Conservation (phyloP, 345 rosid species). For the Brassica cretica region DNA sequence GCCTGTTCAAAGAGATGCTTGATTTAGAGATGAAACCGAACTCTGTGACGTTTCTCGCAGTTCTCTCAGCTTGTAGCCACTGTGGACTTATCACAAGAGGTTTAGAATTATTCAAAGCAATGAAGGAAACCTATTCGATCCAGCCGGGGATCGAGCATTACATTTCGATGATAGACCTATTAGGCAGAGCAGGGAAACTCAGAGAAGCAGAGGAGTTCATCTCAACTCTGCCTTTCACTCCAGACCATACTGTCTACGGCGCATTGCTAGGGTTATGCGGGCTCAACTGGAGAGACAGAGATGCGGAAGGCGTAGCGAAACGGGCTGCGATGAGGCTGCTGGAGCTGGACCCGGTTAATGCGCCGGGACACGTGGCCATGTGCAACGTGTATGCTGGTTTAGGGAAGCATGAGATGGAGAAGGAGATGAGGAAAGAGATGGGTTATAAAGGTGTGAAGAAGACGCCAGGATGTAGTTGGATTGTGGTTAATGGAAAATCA, state of each 20-base stretch:
- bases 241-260: slow-evolving; percentile 61
- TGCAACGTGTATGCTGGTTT: slow-evolving; percentile 65
- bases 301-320: slow-evolving; percentile 42
- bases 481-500: slow-evolving; percentile 53
- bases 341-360: slow-evolving; percentile 64
- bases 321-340: slow-evolving; percentile 53
- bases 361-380: slow-evolving; percentile 64
- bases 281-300: slow-evolving; percentile 40
- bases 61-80: slow-evolving; percentile 63
- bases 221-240: slow-evolving; percentile 55
- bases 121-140: slow-evolving; percentile 51
- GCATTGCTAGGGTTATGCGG: slow-evolving; percentile 67
- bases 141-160: slow-evolving; percentile 64
- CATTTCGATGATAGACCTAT: slow-evolving; percentile 67
- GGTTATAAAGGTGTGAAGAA: slow-evolving; percentile 73
- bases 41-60: slow-evolving; percentile 54
- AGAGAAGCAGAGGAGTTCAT: slow-evolving; percentile 67
- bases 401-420: slow-evolving; percentile 56
- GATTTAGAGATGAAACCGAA: slow-evolving; percentile 49
- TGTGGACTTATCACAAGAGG: slow-evolving; percentile 65
- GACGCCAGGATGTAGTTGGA: slow-evolving; percentile 84
- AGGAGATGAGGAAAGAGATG: slow-evolving; percentile 66
- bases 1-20: slow-evolving; percentile 53
- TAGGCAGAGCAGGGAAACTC: slow-evolving; percentile 69
- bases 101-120: slow-evolving; percentile 49